Percentiles rank a stretch among this genome's conserved stretches.
Conservation (phyloP, 2,329 filamentous ascomycete genomes). For the Aspergillus neotritici region DNA sequence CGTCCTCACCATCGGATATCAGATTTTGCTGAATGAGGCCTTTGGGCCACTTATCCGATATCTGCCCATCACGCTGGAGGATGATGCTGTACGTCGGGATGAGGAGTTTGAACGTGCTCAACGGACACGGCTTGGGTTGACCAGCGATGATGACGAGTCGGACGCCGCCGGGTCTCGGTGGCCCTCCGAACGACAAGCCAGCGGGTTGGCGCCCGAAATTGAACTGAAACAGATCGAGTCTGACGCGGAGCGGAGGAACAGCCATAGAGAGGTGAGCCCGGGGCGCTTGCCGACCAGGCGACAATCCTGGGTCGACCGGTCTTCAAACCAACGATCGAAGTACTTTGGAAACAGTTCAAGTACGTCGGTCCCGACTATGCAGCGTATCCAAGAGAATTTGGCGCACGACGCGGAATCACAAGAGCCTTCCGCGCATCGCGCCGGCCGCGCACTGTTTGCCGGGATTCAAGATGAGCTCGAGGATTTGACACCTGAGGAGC, state of each 20-base stretch:
- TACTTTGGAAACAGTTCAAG: slow-evolving; percentile 36
- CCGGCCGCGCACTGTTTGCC: slow-evolving; percentile 77
- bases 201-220: slow-evolving; percentile 43
- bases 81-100: slow-evolving; percentile 87
- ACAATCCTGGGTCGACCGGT: slow-evolving; percentile 42
- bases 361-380: slow-evolving; percentile 26
- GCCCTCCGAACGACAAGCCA: slow-evolving; percentile 33
- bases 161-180: slow-evolving; percentile 44
- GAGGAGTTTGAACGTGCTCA: slow-evolving; percentile 80
- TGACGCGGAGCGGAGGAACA: slow-evolving; percentile 15
- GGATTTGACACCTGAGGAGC: slow-evolving; percentile 82
- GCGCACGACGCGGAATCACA: slow-evolving; percentile 63
- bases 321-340: slow-evolving; percentile 35
- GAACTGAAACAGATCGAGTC: slow-evolving; percentile 40
- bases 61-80: slow-evolving; percentile 89
- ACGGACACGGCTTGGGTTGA: slow-evolving; percentile 60
- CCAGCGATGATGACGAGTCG: slow-evolving; percentile 36
- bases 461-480: slow-evolving; percentile 90
- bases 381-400: slow-evolving; percentile 33
- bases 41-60: slow-evolving; percentile 84
- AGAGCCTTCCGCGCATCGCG: slow-evolving; percentile 48
- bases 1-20: slow-evolving; percentile 68
- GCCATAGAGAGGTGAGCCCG: slow-evolving; percentile 19
- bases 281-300: slow-evolving; percentile 14
- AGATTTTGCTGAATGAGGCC: slow-evolving; percentile 71